Percentiles rank a stretch among this genome's conserved stretches.
Conservation (phyloP, 805 yeast species). For the Candida corydali region DNA sequence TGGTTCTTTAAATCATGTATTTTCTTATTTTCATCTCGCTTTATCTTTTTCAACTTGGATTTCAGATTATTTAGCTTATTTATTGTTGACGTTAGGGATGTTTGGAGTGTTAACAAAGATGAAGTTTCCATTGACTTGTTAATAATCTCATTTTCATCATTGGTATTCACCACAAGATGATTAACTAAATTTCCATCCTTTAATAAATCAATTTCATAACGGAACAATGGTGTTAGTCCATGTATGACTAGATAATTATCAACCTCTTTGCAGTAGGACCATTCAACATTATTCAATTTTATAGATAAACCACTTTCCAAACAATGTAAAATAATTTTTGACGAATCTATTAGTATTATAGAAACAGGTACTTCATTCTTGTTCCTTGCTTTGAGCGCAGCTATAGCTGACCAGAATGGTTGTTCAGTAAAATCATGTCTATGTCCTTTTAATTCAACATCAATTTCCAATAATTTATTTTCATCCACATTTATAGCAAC, state of each 20-base stretch:
- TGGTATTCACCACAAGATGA: slow-evolving; percentile 29
- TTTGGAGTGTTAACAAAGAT: slow-evolving; percentile 28
- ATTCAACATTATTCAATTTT: slow-evolving; percentile 28
- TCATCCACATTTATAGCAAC: slow-evolving; percentile 8
- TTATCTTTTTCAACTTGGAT: slow-evolving; percentile 25
- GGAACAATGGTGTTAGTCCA: slow-evolving; percentile 34
- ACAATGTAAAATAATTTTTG: slow-evolving; percentile 25
- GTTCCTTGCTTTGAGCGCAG: slow-evolving; percentile 32
- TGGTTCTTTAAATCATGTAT: slow-evolving; percentile 27
- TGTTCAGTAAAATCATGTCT: slow-evolving; percentile 21
- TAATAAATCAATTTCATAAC: slow-evolving; percentile 32
- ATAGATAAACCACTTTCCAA: slow-evolving; percentile 15
- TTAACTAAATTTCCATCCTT: slow-evolving; percentile 13
- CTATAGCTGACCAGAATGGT: slow-evolving; percentile 41
- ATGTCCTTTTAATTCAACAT: slow-evolving; percentile 1
- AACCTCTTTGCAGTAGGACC: slow-evolving; percentile 26
- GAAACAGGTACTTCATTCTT: slow-evolving; percentile 16
- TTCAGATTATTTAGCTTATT: slow-evolving; percentile 20
- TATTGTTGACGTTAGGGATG: slow-evolving; percentile 29
- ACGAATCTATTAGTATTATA: slow-evolving; percentile 24
- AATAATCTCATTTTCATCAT: slow-evolving; percentile 16
- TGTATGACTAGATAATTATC: slow-evolving; percentile 22
- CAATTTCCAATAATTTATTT: slow-evolving; percentile 10
- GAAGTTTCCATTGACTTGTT: slow-evolving; percentile 24
- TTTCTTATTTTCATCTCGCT: slow-evolving; percentile 35